Base-by-base conservation (phyloP, 1,284 basidiomycete genomes). In the Austroboletus novae-zelandiae region DNA sequence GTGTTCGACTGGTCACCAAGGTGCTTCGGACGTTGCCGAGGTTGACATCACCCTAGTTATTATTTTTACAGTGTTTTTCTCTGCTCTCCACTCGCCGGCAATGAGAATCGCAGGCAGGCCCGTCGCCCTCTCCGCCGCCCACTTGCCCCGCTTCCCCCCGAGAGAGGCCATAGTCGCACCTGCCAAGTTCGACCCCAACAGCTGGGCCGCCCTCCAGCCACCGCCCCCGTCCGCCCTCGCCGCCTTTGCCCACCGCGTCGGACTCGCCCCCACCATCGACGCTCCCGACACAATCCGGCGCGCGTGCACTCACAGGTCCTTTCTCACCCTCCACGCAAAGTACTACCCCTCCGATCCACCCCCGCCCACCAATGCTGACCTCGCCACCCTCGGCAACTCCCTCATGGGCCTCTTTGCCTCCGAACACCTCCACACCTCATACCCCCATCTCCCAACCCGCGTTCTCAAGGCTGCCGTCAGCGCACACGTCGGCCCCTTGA, bases 381-480 rank as follows among this genome's bases (percentile, higher is more conserved):
- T 98, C 5, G 78, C 89, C 1, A 71, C 81, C 1, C 71, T 97
- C 7, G 96, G 96, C 30, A 98, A 98, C 72, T 81, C 90, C 1
- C 77, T 99, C 47, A 80, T 98, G 65, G 96, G 96, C 46, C 77
- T 98, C 36, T 92, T 98, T 60, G 90, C 91, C 5, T 76, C 90
- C 0, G 96, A 99, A 72, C 84, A 88, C 66, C 72, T 98, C 30
- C 80, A 91, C 52, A 77, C 87, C 9, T 77, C 84, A 42, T 98
- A 90, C 69, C 96, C 97, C 0, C 87, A 97, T 67, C 78, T 99
- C 20, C 96, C 96, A 2, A 94, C 92, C 20, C 81, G 88, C 46
- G 92, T 93, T 17, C 73, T 95, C 60, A 95, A 97, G 72, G 87
- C 89, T 9, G 94, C 91, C 9, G 82, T 97, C 45, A 93, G 91